These are phyloP conservation scores for Fusarium sacchari DNA, from an alignment of 2,329 filamentous ascomycete genomes.

Conservation along the genomic window DNA sequence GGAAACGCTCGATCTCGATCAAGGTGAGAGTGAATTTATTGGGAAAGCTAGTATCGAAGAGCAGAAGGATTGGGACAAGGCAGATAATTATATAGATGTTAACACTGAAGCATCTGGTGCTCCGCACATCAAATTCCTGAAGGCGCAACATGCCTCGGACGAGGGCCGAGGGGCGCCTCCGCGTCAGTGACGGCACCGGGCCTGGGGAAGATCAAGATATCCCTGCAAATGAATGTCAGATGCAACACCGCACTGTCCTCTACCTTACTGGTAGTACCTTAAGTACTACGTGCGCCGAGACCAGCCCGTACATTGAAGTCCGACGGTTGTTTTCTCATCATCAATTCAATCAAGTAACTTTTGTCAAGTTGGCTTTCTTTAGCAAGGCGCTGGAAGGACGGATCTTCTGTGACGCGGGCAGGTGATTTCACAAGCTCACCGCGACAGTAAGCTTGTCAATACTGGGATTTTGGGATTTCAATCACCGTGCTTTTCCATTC, in stretches of 20 bases:
- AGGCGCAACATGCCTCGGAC: constrained; percentile 37
- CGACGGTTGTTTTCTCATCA: neutral
- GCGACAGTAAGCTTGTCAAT: neutral
- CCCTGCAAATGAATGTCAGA: constrained; percentile 11
- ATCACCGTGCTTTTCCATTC: neutral
- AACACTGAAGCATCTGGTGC: constrained; percentile 20
- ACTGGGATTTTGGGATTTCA: neutral
- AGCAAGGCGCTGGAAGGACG: neutral
- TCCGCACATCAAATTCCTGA: constrained; percentile 35
- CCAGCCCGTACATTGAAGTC: constrained; percentile 25
- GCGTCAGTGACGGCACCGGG: constrained; percentile 33
- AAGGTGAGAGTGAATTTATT: neutral
- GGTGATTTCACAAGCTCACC: neutral
- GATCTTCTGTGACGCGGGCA: neutral
- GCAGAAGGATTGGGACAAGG: neutral
- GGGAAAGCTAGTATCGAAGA: neutral
- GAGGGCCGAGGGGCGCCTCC: constrained; percentile 34
- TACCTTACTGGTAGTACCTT: neutral
- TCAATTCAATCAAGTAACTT: neutral
- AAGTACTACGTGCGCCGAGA: constrained; percentile 6
- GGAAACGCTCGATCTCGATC: neutral
- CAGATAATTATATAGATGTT: constrained; percentile 27
- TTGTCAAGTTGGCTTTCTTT: neutral
- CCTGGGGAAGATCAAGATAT: constrained; percentile 40
- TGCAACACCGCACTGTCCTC: constrained; percentile 14